Base-by-base conservation (phyloP, 495 filamentous ascomycete species). In the Penicillium waksmanii region DNA sequence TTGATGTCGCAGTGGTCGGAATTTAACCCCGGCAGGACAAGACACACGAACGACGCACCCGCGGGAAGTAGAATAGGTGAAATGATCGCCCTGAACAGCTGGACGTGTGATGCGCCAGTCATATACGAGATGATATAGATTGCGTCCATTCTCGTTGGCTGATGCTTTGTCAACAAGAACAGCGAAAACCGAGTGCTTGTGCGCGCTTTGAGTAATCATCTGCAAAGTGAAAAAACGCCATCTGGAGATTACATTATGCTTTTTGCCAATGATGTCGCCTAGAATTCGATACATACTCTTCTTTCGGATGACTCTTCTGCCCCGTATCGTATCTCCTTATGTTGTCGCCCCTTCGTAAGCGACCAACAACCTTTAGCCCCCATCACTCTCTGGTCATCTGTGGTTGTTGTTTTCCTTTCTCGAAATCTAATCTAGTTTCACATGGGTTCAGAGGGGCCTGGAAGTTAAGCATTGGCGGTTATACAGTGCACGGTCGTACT, bases 381-480 rank as follows among this genome's bases (percentile, higher is more conserved):
- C 42, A 44, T 44, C 42, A 17, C 42, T 5, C 42, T 17, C 42
- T 9, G 42, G 42, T 44, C 6, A 44, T 44, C 15, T 38, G 17
- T 5, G 21, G 3, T 40, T 40, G 36, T n/a, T 31, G 3, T 40
- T 40, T 40, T n/a, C 23, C 23, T 23, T 23, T 23, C 23, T 23
- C 23, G 3, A 23, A 23, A 23, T 43, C 13, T 13, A 43, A 19
- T 44, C 48, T 18, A 15, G 18, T 51, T 58, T 63, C 61, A 63
- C 61, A 40, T 52, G 61, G 55, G 17, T 18, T 56, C 27, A 34
- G 17, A 49, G 54, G 49, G 49, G 61, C 58, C 27, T 31, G 3
- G 43, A 63, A 58, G 56, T 55, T 63, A 63, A 63, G 61, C 61
- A 63, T 63, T 49, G 55, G 61, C 55, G 55, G 56, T 56, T 58